These are phyloP conservation scores for Thermoascus crustaceus DNA, from an alignment of 2,329 filamentous ascomycete species.

Conservation along the genomic window DNA sequence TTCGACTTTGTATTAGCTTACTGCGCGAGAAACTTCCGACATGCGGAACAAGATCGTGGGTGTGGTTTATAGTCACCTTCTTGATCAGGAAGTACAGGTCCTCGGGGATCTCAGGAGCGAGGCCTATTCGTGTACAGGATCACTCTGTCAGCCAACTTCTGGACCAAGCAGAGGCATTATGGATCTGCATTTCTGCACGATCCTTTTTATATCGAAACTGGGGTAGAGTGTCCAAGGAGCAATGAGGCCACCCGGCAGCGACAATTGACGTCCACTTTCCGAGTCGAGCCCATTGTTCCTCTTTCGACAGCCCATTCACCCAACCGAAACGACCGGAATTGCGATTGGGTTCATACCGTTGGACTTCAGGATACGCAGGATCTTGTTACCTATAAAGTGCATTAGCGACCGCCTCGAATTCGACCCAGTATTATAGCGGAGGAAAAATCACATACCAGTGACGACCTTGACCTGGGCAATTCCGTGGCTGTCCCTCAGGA, in stretches of 20 bases:
- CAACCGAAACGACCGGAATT: conserved; percentile 13
- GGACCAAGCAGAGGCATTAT: conserved; percentile 78
- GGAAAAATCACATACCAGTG: conserved; percentile 60
- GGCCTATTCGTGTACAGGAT: conserved; percentile 65
- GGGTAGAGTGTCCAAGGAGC: neutral
- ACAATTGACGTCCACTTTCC: neutral
- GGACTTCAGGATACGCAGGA: conserved; percentile 97
- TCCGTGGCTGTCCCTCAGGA: conserved; percentile 96
- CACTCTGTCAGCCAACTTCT: conserved; percentile 76
- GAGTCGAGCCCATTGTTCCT: conserved; percentile 3
- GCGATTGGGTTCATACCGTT: conserved; percentile 61
- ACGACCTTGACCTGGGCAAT: conserved; percentile 97
- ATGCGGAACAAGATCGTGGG: too few species aligned
- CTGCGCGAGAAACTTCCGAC: too few species aligned
- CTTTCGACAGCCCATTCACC: conserved; percentile 15
- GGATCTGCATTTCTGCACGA: conserved; percentile 23
- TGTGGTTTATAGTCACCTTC: conserved; percentile 79
- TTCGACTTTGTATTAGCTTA: too few species aligned
- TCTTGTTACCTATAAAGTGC: conserved; percentile 77
- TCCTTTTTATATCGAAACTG: conserved; percentile 6
- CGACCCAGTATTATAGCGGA: neutral
- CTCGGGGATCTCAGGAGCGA: conserved; percentile 97
- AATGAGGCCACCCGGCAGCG: conserved; percentile 2
- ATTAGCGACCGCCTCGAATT: conserved; percentile 29
- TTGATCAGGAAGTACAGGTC: conserved; percentile 99